Evolutionary conservation across 129 eudicot genomes (phyloP), one percentile per base, ranked within the genome.

Genomic region (Chrysanthemum seticuspe): DNA sequence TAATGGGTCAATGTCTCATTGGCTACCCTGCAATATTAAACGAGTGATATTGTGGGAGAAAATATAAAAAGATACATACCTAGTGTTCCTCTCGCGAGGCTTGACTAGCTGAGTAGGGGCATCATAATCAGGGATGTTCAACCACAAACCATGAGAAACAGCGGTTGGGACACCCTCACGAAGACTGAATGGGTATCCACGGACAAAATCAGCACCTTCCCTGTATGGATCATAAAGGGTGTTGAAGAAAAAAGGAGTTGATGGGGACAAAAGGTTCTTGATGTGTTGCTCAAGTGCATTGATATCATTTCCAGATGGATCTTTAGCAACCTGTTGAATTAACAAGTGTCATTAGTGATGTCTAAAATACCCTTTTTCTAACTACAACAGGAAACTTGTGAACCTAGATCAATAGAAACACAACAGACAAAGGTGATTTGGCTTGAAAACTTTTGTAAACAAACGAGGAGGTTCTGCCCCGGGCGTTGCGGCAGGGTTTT

Each of bases 281-380:
- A 86, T 86, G 84, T 86, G 91, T 82, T 86, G 91, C 78, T 86
- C 86, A 48, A 86, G 88, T 2, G 91, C 91, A 69, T 86, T 86
- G 65, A 86, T 86, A 1, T 86, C 88, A 49, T 86, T 72, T 31
- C 91, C 91, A 13, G 87, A 74, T 74, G 91, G 91, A 61, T 86
- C 83, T 77, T 86, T 86, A 31, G 91, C 91, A 86, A 86, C 91
- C 91, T 86, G 16, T 21, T 13, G 13, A 64, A 65, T 58, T 71
- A 57, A 76, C 13, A 40, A 25, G 13, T 3, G 0, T 34, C 54
- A 71, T 36, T 13, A 51, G 52, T 44, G 6, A 52, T 52, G 54
- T 29, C 71, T 62, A 62, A 62, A 62, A 63, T 74, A 74, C 21
- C 70, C 51, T 74, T 62, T 65, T 27, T 3, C 4, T 4, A 47